phyloP scores from a whole-genome alignment of 495 filamentous ascomycete genomes.

The Glonium stellatum region DNA sequence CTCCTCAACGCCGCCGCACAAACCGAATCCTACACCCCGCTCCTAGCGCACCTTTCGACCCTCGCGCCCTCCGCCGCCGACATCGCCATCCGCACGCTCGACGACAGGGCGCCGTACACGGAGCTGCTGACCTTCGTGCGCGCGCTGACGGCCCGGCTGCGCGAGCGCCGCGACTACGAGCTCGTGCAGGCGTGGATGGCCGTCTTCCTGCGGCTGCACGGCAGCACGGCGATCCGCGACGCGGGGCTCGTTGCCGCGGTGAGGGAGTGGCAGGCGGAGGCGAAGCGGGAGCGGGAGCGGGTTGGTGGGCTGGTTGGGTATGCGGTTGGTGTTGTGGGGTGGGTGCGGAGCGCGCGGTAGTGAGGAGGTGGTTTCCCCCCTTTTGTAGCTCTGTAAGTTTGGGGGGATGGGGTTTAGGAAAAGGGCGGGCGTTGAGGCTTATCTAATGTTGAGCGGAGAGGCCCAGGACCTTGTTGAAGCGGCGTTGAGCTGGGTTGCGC shows the following conservation, averaged over 20 bases:
- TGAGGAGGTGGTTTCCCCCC: neutral
- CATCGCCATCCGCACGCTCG: constrained; percentile 77
- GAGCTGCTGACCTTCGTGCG: constrained; percentile 65
- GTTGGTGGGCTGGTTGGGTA: constrained; percentile 74
- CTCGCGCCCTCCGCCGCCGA: constrained; percentile 77
- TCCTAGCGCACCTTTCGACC: constrained; percentile 69
- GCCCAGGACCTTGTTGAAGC: too few species aligned
- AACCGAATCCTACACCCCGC: constrained; percentile 40
- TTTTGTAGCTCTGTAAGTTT: neutral
- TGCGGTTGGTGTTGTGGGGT: constrained; percentile 81
- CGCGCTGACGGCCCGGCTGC: constrained; percentile 64
- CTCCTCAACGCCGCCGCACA: constrained; percentile 47
- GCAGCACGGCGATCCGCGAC: constrained; percentile 44
- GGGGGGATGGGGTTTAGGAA: neutral
- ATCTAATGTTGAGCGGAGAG: too few species aligned
- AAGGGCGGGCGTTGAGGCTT: neutral
- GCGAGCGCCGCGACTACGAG: constrained; percentile 72
- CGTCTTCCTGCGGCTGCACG: constrained; percentile 76
- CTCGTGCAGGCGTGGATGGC: constrained; percentile 94
- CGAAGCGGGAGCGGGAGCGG: constrained; percentile 61
- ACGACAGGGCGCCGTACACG: constrained; percentile 36
- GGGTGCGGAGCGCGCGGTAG: constrained; percentile 57
- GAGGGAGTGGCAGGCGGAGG: constrained; percentile 56
- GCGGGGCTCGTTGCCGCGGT: constrained; percentile 33
- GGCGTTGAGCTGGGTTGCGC: too few species aligned